Evolutionary conservation across 1,139 yeast genomes (phyloP), one percentile per base, ranked within the genome.

Genomic region (Saccharomyces hybrid): DNA sequence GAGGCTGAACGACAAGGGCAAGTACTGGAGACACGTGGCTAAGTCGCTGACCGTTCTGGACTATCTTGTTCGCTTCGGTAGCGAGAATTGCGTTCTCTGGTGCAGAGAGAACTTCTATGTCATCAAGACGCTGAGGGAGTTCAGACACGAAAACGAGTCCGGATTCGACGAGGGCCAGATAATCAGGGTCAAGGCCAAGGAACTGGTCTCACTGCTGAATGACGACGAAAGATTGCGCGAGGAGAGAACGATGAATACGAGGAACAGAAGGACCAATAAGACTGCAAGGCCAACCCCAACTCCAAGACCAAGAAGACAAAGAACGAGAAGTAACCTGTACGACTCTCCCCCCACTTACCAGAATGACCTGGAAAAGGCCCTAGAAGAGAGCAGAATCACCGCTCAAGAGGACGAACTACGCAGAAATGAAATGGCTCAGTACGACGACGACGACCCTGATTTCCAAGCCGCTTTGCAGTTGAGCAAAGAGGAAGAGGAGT

Each of bases 1-100:
- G 63, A 80, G 99, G 61, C 77, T 95, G 64, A 93, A 93, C 68
- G 99, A 93, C 68, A 91, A 91, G 75, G 99, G 99, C 57, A 93
- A 91, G 71, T 88, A 93, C 73, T 93, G 99, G 99, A 82, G 97
- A 62, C 99, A 93, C 71, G 93, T 93, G 49, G 93, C 95, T 61
- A 95, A 93, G 71, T 83, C 95, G 1, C 77, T 93, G 63, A 88
- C 96, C 1, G 86, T 93, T 12, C 78, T 93, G 65, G 98, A 93
- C 67, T 93, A 86, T 71, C 77, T 93, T 61, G 90, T 93, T 27
- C 82, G 95, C 62, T 81, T 79, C 60, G 99, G 98, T 27, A 81
- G 93, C 29, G 97, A 93, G 63, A 87, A 88, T 64, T 95, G 95
- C 66, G 96, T 93, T 7, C 76, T 86, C 53, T 93, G 99, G 99